Evolutionary conservation across 1,284 basidiomycete genomes (phyloP), one percentile per base, ranked within the genome.

Genomic region (Stygiomarasmius scandens): DNA sequence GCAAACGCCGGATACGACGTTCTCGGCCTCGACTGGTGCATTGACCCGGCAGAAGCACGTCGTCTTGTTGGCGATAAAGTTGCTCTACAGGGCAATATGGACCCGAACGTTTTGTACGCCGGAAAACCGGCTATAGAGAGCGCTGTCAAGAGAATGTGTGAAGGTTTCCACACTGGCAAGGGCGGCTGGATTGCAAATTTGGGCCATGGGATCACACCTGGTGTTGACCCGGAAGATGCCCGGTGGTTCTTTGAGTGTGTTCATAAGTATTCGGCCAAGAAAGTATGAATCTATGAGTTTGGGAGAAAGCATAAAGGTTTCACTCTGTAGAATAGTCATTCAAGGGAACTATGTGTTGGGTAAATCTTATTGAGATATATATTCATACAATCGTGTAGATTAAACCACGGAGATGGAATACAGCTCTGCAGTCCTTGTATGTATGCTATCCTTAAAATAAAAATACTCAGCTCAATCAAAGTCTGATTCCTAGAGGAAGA

Each of bases 151-250:
- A 80, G 89, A 64, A 91, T 96, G 83, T 86, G 88, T 61, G 80
- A 85, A 62, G 82, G 83, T 22, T 98, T 98, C 77, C 82, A 83
- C 45, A 83, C 82, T 4, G 75, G 78, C 38, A 74, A 76, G 63
- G 76, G 80, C 48, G 90, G 85, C 6, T 97, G 95, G 93, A 98
- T 99, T 67, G 92, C 92, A 24, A 99, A 99, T 74, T 77, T 99
- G 32, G 97, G 97, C 1, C 97, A 99, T 72, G 96, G 96, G 3
- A 97, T 99, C 65, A 96, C 93, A 10, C 95, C 95, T n/a, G 90
- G 86, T n/a, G 94, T 97, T 19, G 87, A 96, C 70, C 91, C 94
- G 29, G 93, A 96, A 59, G 93, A 96, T 72, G 79, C 96, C 74
- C 79, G 82, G 53, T 96, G 87, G 85, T 96, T 96, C 79, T 84